Conservation (phyloP, 2,329 filamentous ascomycete genomes). For the Cordyceps cicadae region DNA sequence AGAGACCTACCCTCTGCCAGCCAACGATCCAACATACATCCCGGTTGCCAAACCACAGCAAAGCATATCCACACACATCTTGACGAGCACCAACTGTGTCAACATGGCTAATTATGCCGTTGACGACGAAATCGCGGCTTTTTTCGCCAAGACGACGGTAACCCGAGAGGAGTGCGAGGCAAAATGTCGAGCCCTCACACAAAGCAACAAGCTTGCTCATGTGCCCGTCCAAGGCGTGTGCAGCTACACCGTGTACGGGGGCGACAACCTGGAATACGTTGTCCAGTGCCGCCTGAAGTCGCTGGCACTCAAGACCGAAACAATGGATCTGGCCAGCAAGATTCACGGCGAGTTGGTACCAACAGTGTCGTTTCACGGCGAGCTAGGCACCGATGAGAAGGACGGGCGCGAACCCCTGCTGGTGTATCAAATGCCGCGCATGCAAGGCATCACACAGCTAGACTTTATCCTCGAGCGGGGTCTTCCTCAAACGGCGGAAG, state of each 20-base stretch:
- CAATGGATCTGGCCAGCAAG: slow-evolving; percentile 19
- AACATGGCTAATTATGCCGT: slow-evolving; percentile 14
- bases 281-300: slow-evolving; percentile 31
- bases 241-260: slow-evolving; percentile 33
- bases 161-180: slow-evolving; percentile 16
- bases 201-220: slow-evolving; percentile 21
- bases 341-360: slow-evolving; percentile 26
- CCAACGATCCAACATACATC: not conserved
- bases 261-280: slow-evolving; percentile 25
- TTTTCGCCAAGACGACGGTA: slow-evolving; percentile 21
- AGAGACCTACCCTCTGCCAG: too few species aligned
- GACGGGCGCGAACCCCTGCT: slow-evolving; percentile 25
- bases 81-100: not conserved
- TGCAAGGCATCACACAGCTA: slow-evolving; percentile 27
- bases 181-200: slow-evolving; percentile 21
- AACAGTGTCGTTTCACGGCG: slow-evolving; percentile 20
- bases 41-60: too few species aligned
- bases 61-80: too few species aligned
- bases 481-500: slow-evolving; percentile 25
- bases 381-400: slow-evolving; percentile 18
- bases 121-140: slow-evolving; percentile 19
- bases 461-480: slow-evolving; percentile 28
- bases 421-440: slow-evolving; percentile 29
- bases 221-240: slow-evolving; percentile 29
- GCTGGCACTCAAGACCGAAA: slow-evolving; percentile 25